These are phyloP conservation scores for Lactarius sanguifluus DNA, from an alignment of 768 basidiomycete species.

Conservation along the genomic window DNA sequence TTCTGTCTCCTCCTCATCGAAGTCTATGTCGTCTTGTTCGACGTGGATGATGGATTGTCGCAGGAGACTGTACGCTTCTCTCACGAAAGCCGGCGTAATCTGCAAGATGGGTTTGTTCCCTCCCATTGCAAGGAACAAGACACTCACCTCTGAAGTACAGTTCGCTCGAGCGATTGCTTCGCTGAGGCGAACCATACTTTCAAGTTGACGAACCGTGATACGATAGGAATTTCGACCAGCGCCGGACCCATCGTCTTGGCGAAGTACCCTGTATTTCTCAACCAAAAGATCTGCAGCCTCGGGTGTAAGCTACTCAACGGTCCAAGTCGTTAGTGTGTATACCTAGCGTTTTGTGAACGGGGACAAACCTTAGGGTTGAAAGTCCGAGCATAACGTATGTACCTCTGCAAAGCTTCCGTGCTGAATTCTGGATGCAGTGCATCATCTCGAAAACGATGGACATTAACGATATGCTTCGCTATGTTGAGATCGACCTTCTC, in stretches of 20 bases:
- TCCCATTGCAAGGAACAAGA: background rate
- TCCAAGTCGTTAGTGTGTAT: constrained; percentile 6
- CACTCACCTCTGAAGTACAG: constrained; percentile 82
- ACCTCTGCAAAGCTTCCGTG: constrained; percentile 93
- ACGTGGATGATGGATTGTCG: constrained; percentile 99
- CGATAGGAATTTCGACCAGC: constrained; percentile 90
- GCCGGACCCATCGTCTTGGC: constrained; percentile 91
- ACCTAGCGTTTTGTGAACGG: background rate
- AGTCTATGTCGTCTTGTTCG: constrained; percentile 97
- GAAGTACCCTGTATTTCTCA: constrained; percentile 88
- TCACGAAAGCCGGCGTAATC: constrained; percentile 93
- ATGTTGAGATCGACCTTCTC: constrained; percentile 90
- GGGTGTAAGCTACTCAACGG: constrained; percentile 67
- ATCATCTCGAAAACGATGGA: constrained; percentile 92
- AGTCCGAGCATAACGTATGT: constrained; percentile 95
- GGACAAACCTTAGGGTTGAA: constrained; percentile 88
- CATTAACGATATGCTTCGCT: constrained; percentile 95
- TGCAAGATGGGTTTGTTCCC: constrained; percentile 35
- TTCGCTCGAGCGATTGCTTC: constrained; percentile 98
- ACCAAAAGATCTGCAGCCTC: constrained; percentile 92
- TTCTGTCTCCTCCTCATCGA: constrained; percentile 85
- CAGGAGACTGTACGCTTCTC: constrained; percentile 91
- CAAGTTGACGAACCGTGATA: constrained; percentile 96
- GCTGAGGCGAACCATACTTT: constrained; percentile 96
- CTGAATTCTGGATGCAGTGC: constrained; percentile 97